phyloP scores from a whole-genome alignment of 208 protist genomes.

The Trypanosoma scelopori region DNA sequence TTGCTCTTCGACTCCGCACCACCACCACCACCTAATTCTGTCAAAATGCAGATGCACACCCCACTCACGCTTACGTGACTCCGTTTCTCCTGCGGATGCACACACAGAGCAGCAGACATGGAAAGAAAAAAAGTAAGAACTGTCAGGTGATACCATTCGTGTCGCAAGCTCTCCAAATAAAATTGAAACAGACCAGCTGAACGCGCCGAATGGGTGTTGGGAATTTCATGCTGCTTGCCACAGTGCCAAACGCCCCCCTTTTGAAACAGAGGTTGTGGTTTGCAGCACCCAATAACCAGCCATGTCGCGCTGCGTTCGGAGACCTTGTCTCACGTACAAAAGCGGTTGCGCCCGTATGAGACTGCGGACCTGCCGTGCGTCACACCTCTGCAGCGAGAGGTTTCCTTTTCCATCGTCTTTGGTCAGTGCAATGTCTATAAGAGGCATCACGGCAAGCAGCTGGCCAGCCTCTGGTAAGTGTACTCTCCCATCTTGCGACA shows the following conservation, averaged over 20 bases:
- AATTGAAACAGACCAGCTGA: too few species aligned
- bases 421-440: slow-evolving; percentile 16
- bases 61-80: too few species aligned
- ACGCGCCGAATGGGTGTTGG: too few species aligned
- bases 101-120: too few species aligned
- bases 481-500: slow-evolving; percentile 14
- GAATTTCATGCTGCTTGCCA: too few species aligned
- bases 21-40: too few species aligned
- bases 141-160: too few species aligned
- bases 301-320: background rate
- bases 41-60: too few species aligned
- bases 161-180: too few species aligned
- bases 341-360: slow-evolving; percentile 10
- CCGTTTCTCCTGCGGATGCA: too few species aligned
- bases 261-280: slow-evolving; percentile 2
- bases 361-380: background rate
- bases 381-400: slow-evolving; percentile 6
- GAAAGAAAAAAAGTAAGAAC: too few species aligned
- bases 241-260: slow-evolving; percentile 3
- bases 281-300: slow-evolving; percentile 22
- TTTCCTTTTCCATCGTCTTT: slow-evolving; percentile 1
- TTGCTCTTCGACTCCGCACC: too few species aligned
- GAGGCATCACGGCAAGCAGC: slow-evolving; percentile 16
- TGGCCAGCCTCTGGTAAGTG: slow-evolving; percentile 3
- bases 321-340: slow-evolving; percentile 1